Percentiles rank a stretch among this genome's conserved stretches.
These are phyloP conservation scores for Suillus weaverae DNA, from an alignment of 768 basidiomycete genomes.

Conservation along the genomic window DNA sequence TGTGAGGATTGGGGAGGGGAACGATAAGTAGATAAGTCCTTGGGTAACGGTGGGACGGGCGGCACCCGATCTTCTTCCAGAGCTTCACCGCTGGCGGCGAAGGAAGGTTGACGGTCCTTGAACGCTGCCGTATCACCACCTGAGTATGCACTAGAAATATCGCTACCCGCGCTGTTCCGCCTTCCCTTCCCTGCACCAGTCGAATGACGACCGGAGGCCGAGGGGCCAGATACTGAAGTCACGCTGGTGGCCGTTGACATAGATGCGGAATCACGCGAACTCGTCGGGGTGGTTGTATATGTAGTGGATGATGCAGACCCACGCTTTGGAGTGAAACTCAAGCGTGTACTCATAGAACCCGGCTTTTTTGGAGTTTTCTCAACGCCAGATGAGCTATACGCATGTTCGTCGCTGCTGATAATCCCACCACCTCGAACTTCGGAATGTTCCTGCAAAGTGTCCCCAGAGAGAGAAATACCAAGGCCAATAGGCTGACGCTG, in stretches of 20 bases:
- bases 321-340: slow-evolving; percentile 83
- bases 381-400: slow-evolving; percentile 38
- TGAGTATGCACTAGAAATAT: slow-evolving; percentile 75
- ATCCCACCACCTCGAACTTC: slow-evolving; percentile 45
- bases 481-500: slow-evolving; percentile 25
- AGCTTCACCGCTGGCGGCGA: slow-evolving; percentile 58
- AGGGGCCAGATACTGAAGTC: slow-evolving; percentile 66
- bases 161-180: slow-evolving; percentile 86
- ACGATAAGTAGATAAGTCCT: slow-evolving; percentile 79
- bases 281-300: slow-evolving; percentile 77
- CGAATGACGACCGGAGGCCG: slow-evolving; percentile 70
- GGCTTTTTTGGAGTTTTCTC: slow-evolving; percentile 75
- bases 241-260: slow-evolving; percentile 76
- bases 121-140: slow-evolving; percentile 55
- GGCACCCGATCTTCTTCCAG: slow-evolving; percentile 73
- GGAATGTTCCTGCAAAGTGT: slow-evolving; percentile 36
- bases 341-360: slow-evolving; percentile 53
- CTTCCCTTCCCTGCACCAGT: slow-evolving; percentile 55
- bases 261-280: slow-evolving; percentile 85
- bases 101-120: slow-evolving; percentile 67
- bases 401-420: slow-evolving; percentile 59
- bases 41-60: slow-evolving; percentile 90
- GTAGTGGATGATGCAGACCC: slow-evolving; percentile 89
- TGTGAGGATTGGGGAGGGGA: slow-evolving; percentile 66
- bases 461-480: slow-evolving; percentile 38